Evolutionary conservation across 129 eudicot genomes (phyloP).

Genomic region (Centella asiatica): DNA sequence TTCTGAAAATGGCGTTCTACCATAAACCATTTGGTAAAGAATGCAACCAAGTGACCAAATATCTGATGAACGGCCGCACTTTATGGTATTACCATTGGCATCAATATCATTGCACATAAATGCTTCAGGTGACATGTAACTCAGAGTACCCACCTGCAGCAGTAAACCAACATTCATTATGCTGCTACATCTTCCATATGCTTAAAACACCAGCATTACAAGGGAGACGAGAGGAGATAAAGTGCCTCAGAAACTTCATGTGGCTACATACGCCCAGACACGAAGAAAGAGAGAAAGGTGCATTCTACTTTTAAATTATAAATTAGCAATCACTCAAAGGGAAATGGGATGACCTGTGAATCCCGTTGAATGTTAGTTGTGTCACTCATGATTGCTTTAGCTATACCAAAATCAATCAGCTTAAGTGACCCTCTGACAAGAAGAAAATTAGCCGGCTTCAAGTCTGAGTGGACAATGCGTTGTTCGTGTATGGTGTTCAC

Average conservation of each 20-base stretch:
- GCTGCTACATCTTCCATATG: neutral
- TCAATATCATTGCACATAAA: slow-evolving; percentile 96
- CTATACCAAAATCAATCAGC: slow-evolving; percentile 96
- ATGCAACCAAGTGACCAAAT: slow-evolving; percentile 99
- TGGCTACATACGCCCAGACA: neutral
- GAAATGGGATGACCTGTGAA: slow-evolving; percentile 57
- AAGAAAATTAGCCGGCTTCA: slow-evolving; percentile 98
- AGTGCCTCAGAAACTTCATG: neutral
- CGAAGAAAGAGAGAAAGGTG: neutral
- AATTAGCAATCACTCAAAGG: neutral
- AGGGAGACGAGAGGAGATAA: neutral
- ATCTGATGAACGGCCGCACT: slow-evolving; percentile 95
- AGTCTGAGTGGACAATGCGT: slow-evolving; percentile 96
- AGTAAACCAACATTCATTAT: neutral
- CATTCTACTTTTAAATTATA: neutral
- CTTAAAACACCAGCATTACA: neutral
- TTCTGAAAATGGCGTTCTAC: slow-evolving; percentile 90
- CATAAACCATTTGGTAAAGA: slow-evolving; percentile 99
- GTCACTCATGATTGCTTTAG: slow-evolving; percentile 96
- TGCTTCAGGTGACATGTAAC: slow-evolving; percentile 99
- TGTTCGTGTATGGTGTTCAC: slow-evolving; percentile 98
- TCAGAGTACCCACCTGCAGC: slow-evolving; percentile 89
- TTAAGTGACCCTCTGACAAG: slow-evolving; percentile 92
- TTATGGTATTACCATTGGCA: slow-evolving; percentile 71
- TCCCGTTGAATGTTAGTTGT: slow-evolving; percentile 98